These are phyloP conservation scores for Anthracocystis panici-leucophaei DNA, from an alignment of 1,284 basidiomycete species.

Conservation along the genomic window DNA sequence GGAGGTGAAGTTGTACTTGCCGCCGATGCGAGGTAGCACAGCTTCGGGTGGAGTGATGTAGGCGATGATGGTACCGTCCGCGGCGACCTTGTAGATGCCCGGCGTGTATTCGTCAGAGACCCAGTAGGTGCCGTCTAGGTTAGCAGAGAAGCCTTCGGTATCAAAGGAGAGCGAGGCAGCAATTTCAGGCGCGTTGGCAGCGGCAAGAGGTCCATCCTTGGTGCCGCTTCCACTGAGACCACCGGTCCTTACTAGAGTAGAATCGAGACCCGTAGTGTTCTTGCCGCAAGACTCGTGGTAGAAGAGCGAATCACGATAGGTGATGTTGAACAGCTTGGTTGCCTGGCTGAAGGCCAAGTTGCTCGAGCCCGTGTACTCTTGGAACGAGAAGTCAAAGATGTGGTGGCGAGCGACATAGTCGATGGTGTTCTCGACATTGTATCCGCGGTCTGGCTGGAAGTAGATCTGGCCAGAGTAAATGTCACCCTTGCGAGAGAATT, in stretches of 20 bases:
- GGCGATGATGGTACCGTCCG: constrained; percentile 73
- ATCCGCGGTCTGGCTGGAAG: constrained; percentile 75
- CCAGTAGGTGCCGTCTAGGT: constrained; percentile 72
- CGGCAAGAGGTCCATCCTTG: constrained; percentile 60
- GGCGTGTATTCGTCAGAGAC: constrained; percentile 79
- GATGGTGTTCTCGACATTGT: constrained; percentile 72
- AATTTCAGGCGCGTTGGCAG: constrained; percentile 70
- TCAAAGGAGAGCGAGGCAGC: constrained; percentile 73
- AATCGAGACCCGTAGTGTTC: constrained; percentile 77
- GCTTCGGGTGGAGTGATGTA: constrained; percentile 77
- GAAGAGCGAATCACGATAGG: constrained; percentile 74
- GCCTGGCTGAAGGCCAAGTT: constrained; percentile 75
- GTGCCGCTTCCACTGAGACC: constrained; percentile 28
- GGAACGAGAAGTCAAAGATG: constrained; percentile 75
- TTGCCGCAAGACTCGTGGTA: constrained; percentile 72
- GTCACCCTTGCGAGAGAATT: constrained; percentile 30
- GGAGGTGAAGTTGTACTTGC: constrained; percentile 75
- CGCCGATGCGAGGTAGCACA: constrained; percentile 72
- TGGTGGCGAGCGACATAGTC: constrained; percentile 76
- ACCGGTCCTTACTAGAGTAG: constrained; percentile 72
- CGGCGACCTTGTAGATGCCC: constrained; percentile 76
- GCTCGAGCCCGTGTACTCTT: constrained; percentile 71
- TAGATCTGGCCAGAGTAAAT: constrained; percentile 72
- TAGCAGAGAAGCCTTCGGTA: constrained; percentile 76
- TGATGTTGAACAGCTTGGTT: constrained; percentile 74